phyloP scores from a whole-genome alignment of 768 basidiomycete species.

The Pleurotus salmoneostramineus region DNA sequence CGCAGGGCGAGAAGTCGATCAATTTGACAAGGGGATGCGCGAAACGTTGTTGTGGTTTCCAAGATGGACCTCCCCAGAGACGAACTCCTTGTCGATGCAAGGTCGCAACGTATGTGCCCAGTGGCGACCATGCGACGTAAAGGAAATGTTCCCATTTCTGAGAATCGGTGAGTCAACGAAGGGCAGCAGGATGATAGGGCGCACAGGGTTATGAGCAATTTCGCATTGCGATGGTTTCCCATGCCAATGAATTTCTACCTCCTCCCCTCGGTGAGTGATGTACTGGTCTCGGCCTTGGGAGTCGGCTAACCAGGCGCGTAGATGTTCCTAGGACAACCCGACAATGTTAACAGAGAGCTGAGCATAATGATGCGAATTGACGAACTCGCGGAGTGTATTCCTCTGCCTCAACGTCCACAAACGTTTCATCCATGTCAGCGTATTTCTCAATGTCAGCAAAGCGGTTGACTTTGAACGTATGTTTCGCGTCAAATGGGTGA shows the following conservation, averaged over 20 bases:
- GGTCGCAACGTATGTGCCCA: slow-evolving; percentile 92
- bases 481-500: slow-evolving; percentile 83
- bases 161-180: slow-evolving; percentile 7
- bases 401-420: slow-evolving; percentile 68
- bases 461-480: slow-evolving; percentile 80
- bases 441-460: slow-evolving; percentile 90
- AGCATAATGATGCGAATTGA: background rate
- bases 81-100: slow-evolving; percentile 94
- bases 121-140: slow-evolving; percentile 95
- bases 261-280: slow-evolving; percentile 89
- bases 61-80: slow-evolving; percentile 91
- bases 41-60: slow-evolving; percentile 85
- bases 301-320: slow-evolving; percentile 93
- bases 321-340: slow-evolving; percentile 67
- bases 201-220: slow-evolving; percentile 72
- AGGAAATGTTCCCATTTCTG: slow-evolving; percentile 94
- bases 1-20: slow-evolving; percentile 96
- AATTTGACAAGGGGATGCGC: slow-evolving; percentile 94
- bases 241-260: slow-evolving; percentile 90
- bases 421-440: slow-evolving; percentile 72
- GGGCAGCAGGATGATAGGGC: slow-evolving; percentile 19
- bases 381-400: slow-evolving; percentile 73
- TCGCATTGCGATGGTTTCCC: slow-evolving; percentile 87
- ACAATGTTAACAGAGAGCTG: slow-evolving; percentile 5
- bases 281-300: slow-evolving; percentile 93